Percentiles rank a stretch among this genome's conserved stretches.
Conservation (phyloP, 1,284 basidiomycete species). For the Heliocybe sulcata region DNA sequence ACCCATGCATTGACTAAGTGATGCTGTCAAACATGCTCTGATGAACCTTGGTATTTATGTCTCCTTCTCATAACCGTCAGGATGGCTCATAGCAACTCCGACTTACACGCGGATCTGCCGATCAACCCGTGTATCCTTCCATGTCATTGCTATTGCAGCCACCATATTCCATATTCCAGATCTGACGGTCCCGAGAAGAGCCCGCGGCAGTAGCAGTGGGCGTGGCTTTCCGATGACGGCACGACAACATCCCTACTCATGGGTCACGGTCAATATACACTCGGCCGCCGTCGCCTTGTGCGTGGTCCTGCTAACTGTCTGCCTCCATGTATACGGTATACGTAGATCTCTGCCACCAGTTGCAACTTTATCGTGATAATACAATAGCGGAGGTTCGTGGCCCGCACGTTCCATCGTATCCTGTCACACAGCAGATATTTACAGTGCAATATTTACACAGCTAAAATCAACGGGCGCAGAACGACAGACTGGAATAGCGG, state of each 20-base stretch:
- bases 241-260: too few species aligned
- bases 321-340: too few species aligned
- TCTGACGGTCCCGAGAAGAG: background rate
- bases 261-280: too few species aligned
- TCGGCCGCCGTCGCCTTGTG: too few species aligned
- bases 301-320: too few species aligned
- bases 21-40: slow-evolving; percentile 1
- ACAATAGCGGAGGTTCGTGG: background rate
- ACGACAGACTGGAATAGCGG: background rate
- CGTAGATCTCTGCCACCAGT: background rate
- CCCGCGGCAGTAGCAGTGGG: too few species aligned
- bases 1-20: background rate
- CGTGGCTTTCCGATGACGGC: too few species aligned
- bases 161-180: background rate
- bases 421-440: background rate
- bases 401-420: background rate
- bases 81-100: background rate
- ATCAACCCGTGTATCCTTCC: background rate
- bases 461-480: background rate
- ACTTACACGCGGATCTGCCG: background rate
- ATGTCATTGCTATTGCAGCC: background rate
- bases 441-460: background rate
- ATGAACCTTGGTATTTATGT: background rate
- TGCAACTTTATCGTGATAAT: too few species aligned
- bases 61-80: background rate